These are phyloP conservation scores for Paraphaeosphaeria minitans DNA, from an alignment of 2,329 filamentous ascomycete species.

Conservation along the genomic window DNA sequence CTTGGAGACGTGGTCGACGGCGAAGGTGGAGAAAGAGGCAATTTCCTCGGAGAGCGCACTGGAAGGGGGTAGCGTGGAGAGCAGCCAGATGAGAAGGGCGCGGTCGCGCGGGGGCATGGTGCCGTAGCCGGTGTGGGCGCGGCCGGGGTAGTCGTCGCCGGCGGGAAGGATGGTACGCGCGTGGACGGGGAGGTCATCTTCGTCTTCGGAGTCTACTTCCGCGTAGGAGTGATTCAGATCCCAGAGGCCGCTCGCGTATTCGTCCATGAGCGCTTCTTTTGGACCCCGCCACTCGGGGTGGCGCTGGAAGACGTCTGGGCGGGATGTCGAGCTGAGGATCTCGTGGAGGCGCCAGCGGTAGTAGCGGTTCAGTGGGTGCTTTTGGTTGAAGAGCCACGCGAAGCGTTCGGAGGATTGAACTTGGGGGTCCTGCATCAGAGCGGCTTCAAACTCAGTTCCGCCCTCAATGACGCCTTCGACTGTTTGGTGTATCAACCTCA, in stretches of 20 bases:
- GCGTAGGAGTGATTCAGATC: conserved; percentile 86
- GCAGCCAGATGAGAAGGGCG: conserved; percentile 79
- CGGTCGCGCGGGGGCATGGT: conserved; percentile 34
- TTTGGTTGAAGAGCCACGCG: conserved; percentile 88
- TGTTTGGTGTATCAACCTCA: conserved; percentile 86
- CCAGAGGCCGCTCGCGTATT: conserved; percentile 76
- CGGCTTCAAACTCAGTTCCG: conserved; percentile 86
- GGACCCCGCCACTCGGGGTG: conserved; percentile 72
- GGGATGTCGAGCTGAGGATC: conserved; percentile 65
- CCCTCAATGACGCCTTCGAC: conserved; percentile 79
- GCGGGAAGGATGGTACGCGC: conserved; percentile 31
- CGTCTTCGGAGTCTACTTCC: conserved; percentile 68
- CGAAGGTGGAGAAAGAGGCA: conserved; percentile 83
- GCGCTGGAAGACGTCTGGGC: conserved; percentile 32
- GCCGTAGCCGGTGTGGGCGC: conserved; percentile 33
- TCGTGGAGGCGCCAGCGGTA: conserved; percentile 94
- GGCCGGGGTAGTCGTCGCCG: conserved; percentile 36
- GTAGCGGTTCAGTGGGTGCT: conserved; percentile 77
- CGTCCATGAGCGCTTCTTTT: conserved; percentile 74
- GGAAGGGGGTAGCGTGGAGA: conserved; percentile 80
- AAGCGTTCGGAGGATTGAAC: conserved; percentile 88
- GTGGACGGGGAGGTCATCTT: conserved; percentile 42
- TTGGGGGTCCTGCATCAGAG: conserved; percentile 84
- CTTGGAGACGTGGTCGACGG: conserved; percentile 81
- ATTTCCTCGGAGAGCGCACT: conserved; percentile 81